Base-by-base conservation (phyloP, 306 rosid genomes). In the Vigna hirtella region DNA sequence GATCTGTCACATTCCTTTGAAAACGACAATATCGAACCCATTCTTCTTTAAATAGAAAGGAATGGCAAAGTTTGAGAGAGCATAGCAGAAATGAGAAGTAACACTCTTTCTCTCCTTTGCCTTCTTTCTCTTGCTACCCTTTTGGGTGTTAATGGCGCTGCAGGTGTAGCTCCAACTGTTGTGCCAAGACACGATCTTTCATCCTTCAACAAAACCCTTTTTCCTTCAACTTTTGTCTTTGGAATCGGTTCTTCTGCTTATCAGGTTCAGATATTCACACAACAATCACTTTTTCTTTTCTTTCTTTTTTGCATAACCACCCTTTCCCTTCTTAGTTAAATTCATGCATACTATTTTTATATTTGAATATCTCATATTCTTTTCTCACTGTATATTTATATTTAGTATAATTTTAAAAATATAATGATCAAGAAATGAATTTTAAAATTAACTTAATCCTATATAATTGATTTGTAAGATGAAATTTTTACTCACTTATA, bases 231-330 rank as follows among this genome's bases (percentile, higher is more conserved):
- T 53, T 87, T 87, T 48, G 1, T 79, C 5, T 87, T 87, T 36
- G 90, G 90, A 28, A 24, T 76, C 0, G 85, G 83, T 16, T 67
- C 82, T 32, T 58, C 86, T 30, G 86, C 90, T 64, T 87, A 84
- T 59, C 90, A 87, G 90, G 90, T 84, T 67, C 34, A 3, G 5
- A 30, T 30, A 30, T 4, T 4, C 5, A 30, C 34, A 30, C 34
- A 30, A 30, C 34, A 30, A 30, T 30, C 34, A 30, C 34, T 30
- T 30, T 4, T 24, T 0, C 3, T 28, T 2, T 28, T 28, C 32
- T 28, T 28, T 26, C 28, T 26, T 26, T 26, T 4, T 28, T 28
- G 4, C 28, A 26, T 26, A 26, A 0, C 28, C 28, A 2, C 2
- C 4, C 4, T 28, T 28, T 28, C 32, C 3, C 3, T 0, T 28